phyloP scores from a whole-genome alignment of 225 moss, liverwort and hornwort genomes.

The Rhytidiadelphus loreus region DNA sequence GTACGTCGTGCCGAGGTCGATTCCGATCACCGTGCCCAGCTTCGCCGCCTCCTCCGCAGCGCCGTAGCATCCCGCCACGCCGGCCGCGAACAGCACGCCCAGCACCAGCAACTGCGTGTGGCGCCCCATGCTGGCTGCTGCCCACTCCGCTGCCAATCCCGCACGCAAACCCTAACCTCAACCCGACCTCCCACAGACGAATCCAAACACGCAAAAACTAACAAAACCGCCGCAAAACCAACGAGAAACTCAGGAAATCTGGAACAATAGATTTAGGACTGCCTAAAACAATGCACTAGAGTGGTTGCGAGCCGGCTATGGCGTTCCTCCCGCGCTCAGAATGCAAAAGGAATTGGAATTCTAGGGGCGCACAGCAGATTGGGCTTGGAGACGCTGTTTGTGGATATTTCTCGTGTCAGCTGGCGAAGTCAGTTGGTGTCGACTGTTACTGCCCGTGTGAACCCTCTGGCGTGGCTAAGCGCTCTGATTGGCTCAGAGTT shows the following conservation, averaged over 20 bases:
- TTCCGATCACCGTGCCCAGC: neutral
- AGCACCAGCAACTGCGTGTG: neutral
- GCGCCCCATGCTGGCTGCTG: neutral
- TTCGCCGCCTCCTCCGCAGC: neutral
- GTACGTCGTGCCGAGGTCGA: neutral
- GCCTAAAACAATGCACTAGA: neutral
- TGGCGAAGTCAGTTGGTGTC: neutral
- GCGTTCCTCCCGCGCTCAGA: neutral
- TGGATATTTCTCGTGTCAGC: neutral
- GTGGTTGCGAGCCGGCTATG: neutral
- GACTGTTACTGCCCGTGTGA: neutral
- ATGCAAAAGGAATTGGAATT: neutral
- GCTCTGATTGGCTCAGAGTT: neutral
- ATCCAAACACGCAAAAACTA: neutral
- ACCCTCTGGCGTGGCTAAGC: neutral
- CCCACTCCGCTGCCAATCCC: neutral
- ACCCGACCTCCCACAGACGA: neutral
- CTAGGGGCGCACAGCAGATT: neutral
- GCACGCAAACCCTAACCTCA: neutral
- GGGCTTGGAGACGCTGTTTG: rapidly evolving
- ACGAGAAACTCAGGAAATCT: no score
- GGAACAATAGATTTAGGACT: neutral
- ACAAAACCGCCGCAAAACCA: neutral
- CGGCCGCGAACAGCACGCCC: neutral
- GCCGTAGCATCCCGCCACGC: neutral